Percentiles rank a stretch among this genome's conserved stretches.
Evolutionary conservation across 768 basidiomycete species (phyloP).

Genomic region (Boletus insuetus): DNA sequence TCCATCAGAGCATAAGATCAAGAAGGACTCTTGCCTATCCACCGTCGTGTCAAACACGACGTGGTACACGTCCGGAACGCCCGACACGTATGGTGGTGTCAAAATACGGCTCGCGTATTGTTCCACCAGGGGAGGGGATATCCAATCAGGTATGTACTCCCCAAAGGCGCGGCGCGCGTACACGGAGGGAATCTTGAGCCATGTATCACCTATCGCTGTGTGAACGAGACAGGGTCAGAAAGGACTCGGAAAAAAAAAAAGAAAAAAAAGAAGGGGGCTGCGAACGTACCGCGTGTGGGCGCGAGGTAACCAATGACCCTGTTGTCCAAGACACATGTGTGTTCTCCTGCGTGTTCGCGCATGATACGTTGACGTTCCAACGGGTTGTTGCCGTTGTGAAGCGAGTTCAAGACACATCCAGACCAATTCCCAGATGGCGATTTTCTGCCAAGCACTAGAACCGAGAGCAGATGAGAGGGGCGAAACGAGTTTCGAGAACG

Average conservation of each 20-base stretch:
- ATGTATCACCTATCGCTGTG: constrained; percentile 36
- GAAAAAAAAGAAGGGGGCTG: neutral
- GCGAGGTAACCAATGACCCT: constrained; percentile 39
- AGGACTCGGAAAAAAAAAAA: neutral
- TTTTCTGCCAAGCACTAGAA: constrained; percentile 24
- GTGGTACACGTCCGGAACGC: constrained; percentile 40
- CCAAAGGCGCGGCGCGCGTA: constrained; percentile 35
- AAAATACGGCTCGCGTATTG: constrained; percentile 35
- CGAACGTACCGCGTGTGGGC: constrained; percentile 35
- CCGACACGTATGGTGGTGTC: constrained; percentile 48
- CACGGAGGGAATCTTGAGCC: constrained; percentile 33
- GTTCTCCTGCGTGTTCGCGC: constrained; percentile 33
- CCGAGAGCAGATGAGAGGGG: neutral
- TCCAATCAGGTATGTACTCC: constrained; percentile 24
- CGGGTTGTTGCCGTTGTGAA: constrained; percentile 32
- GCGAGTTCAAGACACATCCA: constrained; percentile 20
- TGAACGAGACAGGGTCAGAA: constrained; percentile 15
- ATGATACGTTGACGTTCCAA: constrained; percentile 26
- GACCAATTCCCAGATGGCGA: constrained; percentile 20
- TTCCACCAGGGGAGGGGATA: constrained; percentile 12
- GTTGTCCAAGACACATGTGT: constrained; percentile 26
- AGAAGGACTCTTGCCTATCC: constrained; percentile 23
- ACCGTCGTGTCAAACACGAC: constrained; percentile 23
- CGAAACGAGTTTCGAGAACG: neutral
- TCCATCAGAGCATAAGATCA: constrained; percentile 49